phyloP scores from a whole-genome alignment of 345 rosid species.

The Eucalyptus dawsonii region DNA sequence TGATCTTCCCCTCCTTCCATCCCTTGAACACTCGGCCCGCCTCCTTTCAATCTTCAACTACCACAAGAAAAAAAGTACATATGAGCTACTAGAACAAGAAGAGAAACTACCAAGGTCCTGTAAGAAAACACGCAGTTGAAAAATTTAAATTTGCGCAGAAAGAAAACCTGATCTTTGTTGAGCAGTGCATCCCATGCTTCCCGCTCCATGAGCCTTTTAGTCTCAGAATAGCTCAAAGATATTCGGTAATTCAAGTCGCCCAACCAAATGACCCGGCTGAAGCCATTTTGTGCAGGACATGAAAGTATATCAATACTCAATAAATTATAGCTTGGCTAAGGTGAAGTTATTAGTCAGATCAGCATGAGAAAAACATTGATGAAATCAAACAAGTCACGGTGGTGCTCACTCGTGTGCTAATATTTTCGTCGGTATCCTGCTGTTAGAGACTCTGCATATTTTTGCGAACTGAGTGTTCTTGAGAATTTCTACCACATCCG shows the following conservation, averaged over 20 bases:
- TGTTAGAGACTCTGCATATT: conserved; percentile 43
- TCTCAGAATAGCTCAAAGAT: conserved; percentile 71
- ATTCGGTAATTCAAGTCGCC: conserved; percentile 96
- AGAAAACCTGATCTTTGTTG: conserved; percentile 77
- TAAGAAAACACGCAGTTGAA: background rate
- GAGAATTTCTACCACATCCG: conserved; percentile 69
- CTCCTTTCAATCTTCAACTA: conserved; percentile 90
- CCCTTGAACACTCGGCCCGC: conserved; percentile 81
- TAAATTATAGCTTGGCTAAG: background rate
- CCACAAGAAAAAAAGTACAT: background rate
- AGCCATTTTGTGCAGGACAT: background rate
- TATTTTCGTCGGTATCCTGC: conserved; percentile 56
- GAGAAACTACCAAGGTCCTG: background rate
- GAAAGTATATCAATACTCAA: background rate
- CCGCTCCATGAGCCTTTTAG: conserved; percentile 46
- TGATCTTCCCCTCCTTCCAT: conserved; percentile 89
- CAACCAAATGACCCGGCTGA: conserved; percentile 78
- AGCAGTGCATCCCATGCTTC: conserved; percentile 55
- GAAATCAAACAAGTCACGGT: background rate
- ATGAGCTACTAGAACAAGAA: background rate
- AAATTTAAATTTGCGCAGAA: background rate
- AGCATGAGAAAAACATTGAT: background rate
- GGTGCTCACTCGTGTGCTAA: conserved; percentile 64
- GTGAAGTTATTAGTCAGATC: no score
- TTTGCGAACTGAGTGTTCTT: conserved; percentile 71